Evolutionary conservation across 1,139 yeast species (phyloP).

Genomic region (Blastobotrys elegans): DNA sequence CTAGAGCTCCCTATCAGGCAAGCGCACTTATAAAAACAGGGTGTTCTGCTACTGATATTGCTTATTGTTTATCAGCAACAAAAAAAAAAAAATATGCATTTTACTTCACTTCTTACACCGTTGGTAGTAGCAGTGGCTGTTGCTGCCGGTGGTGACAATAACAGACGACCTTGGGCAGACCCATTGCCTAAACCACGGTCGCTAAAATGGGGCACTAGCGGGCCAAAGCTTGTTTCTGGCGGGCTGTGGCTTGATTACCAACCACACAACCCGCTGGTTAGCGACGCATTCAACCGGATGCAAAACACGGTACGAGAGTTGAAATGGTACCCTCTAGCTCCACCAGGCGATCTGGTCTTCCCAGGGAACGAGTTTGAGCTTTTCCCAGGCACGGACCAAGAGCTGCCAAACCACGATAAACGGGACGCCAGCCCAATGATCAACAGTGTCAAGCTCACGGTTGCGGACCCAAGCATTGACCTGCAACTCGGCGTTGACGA

Average conservation of each 20-base stretch:
- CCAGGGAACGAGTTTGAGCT: conserved; percentile 19
- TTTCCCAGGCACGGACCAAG: conserved; percentile 17
- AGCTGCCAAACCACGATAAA: conserved; percentile 1
- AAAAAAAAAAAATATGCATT: neutral
- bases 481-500: conserved; percentile 43
- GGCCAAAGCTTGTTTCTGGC: conserved; percentile 20
- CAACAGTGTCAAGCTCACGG: conserved; percentile 17
- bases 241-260: conserved; percentile 11
- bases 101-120: neutral
- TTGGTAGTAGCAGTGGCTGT: conserved; percentile 2
- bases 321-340: conserved; percentile 24
- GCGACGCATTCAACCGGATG: conserved; percentile 22
- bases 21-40: too few relatives aligned
- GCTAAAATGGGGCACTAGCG: conserved; percentile 25
- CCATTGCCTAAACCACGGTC: conserved; percentile 27
- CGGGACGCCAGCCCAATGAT: conserved; percentile 10
- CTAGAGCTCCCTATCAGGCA: too few relatives aligned
- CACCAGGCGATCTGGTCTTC: conserved; percentile 20
- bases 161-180: conserved; percentile 16
- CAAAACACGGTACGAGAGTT: conserved; percentile 18
- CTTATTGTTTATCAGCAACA: too few relatives aligned
- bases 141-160: neutral
- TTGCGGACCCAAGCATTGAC: conserved; percentile 33
- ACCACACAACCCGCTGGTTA: conserved; percentile 16
- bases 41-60: too few relatives aligned